Base-by-base conservation (phyloP, 2,329 filamentous ascomycete species). In the Clonostachys byssicola region DNA sequence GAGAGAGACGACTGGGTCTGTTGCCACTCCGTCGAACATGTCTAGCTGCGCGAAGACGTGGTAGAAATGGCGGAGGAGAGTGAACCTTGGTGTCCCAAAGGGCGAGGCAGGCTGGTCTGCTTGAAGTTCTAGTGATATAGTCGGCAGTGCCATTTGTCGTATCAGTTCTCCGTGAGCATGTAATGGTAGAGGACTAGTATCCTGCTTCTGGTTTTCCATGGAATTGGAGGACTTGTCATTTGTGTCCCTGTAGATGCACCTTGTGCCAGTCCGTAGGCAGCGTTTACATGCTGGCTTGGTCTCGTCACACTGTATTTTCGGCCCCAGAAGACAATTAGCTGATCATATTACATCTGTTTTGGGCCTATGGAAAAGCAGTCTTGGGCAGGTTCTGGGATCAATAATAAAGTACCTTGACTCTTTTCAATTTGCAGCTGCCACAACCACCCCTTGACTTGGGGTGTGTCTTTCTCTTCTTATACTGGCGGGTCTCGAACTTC, bases 401-500 rank as follows among this genome's bases (percentile, higher is more conserved):
- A 30, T 5, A 30, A 10, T 10, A 30, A 30, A 30, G 23, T 30
- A 58, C 56, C 53, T 58, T 59, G 43, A 58, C 52, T 38, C 55
- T 49, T 34, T 54, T 59, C 10, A 54, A 45, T 17, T 56, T 57
- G 46, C 56, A 58, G 1, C 43, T 47, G 2, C 47, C 16, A 43
- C 56, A 59, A 5, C 56, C 56, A n/a, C 23, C 42, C 40, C 40
- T 52, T 2, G 52, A 55, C 43, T 55, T 58, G n/a, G 42, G 36
- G 43, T 54, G 52, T 23, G 47, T 46, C 47, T 49, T 55, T 34
- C 55, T 53, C 40, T 45, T 49, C 44, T 52, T 51, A 43, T 57
- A 54, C 13, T 45, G 23, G 23, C 23, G 23, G 10, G 23, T 30
- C 23, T 30, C 23, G 9, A 30, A 30, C 23, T 30, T 30, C 23